Evolutionary conservation across 2,329 filamentous ascomycete species (phyloP).

Genomic region (Penicillium sp.): DNA sequence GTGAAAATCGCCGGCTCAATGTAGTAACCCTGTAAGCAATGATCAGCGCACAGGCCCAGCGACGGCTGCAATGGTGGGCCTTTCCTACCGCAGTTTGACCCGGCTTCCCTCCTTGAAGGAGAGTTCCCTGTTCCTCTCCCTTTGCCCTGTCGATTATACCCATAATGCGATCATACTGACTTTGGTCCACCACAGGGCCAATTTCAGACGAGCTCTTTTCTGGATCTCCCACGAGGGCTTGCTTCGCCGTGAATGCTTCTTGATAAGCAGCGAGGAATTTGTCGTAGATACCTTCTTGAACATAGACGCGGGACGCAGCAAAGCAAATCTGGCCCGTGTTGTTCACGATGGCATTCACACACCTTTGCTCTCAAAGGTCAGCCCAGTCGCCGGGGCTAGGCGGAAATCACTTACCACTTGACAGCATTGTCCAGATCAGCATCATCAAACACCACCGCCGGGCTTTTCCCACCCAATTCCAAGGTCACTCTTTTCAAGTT

Average conservation of each 20-base stretch:
- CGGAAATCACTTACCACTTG: conserved; percentile 56
- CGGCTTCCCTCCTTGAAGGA: conserved; percentile 9
- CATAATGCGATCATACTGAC: conserved; percentile 9
- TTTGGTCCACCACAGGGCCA: conserved; percentile 11
- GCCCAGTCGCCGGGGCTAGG: background rate
- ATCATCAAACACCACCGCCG: conserved; percentile 66
- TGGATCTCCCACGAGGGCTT: conserved; percentile 10
- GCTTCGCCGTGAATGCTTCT: background rate
- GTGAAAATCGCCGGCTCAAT: conserved; percentile 23
- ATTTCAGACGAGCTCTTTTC: background rate
- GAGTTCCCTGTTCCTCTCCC: conserved; percentile 3
- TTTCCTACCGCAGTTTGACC: conserved; percentile 9
- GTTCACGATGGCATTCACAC: conserved; percentile 54
- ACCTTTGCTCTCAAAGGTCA: background rate
- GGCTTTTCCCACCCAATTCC: conserved; percentile 69
- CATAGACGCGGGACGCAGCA: conserved; percentile 73
- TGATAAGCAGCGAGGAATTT: conserved; percentile 61
- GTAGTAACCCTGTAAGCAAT: conserved; percentile 14
- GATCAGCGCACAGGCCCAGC: too few relatives aligned
- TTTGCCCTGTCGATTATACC: conserved; percentile 5
- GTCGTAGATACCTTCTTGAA: conserved; percentile 84
- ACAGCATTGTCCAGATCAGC: conserved; percentile 69
- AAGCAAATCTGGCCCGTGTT: conserved; percentile 68
- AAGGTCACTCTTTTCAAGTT: conserved; percentile 70
- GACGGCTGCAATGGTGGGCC: too few relatives aligned